Evolutionary conservation across 2,329 filamentous ascomycete genomes (phyloP), one percentile per base, ranked within the genome.

Genomic region (Clarireedia hainanense): DNA sequence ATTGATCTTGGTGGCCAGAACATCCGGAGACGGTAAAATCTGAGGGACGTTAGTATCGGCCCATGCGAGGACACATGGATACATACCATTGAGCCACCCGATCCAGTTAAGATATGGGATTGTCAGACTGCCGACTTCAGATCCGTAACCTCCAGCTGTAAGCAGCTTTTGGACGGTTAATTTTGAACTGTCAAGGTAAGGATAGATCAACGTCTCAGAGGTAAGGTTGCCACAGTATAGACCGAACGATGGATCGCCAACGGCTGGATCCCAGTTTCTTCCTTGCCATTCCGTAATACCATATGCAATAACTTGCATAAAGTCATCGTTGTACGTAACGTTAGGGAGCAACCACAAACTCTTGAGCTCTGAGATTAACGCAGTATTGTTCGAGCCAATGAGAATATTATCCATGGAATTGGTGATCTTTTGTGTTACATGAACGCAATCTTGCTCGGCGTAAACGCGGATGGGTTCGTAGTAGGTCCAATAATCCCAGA

Each of bases 401-500:
- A 84, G 67, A 59, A 85, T 80, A 39, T 75, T 80, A 63, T 86
- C 83, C 4, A 84, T 68, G 10, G 84, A 73, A 57, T 82, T 73
- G 23, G 76, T 77, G 43, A 84, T 69, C 34, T 80, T 83, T 65
- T 87, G 83, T 0, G 83, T 85, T 1, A 78, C 77, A 1, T 74
- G 71, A 37, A 91, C 78, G 66, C 89, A 94, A 34, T 80, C 78
- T 0, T 76, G 72, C 10, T 82, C 80, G 2, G 72, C 82, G 56
- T 78, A 79, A 17, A 77, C 67, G 12, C 80, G 74, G 55, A 83
- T 75, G 0, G 82, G 78, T 64, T 82, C 80, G 63, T 75, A 84
- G 64, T 84, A 85, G 60, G 79, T 70, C 64, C 88, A 92, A 70
- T 85, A 92, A 63, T 94, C 88, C 61, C 82, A 83, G 55, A 94